Conservation (phyloP, 208 protist genomes). For the Sergeia podlipaevii region DNA sequence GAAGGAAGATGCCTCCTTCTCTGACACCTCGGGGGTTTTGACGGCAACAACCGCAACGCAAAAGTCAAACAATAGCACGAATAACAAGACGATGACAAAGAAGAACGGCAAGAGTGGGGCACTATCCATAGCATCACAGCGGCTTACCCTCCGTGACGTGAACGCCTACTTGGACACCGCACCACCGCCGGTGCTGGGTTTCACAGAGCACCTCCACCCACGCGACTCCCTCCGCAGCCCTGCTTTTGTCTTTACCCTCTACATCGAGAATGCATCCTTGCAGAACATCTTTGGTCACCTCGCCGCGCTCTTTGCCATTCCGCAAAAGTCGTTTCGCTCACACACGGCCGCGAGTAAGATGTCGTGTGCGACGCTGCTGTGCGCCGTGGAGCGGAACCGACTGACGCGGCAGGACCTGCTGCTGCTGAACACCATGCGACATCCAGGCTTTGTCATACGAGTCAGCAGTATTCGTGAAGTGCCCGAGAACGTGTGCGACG, state of each 20-base stretch:
- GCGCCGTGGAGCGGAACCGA: constrained; percentile 47
- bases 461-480: constrained; percentile 62
- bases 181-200: constrained; percentile 58
- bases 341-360: constrained; percentile 76
- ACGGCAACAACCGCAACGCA: constrained; percentile 11
- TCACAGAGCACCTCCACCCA: constrained; percentile 45
- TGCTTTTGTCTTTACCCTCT: constrained; percentile 78
- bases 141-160: constrained; percentile 50
- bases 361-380: constrained; percentile 66
- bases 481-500: background rate
- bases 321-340: constrained; percentile 52
- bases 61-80: constrained; percentile 1
- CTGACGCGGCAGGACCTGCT: constrained; percentile 69
- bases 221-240: constrained; percentile 17
- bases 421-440: constrained; percentile 82
- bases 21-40: background rate
- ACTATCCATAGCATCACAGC: background rate
- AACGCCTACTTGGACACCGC: constrained; percentile 63
- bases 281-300: constrained; percentile 82
- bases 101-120: background rate
- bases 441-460: constrained; percentile 82
- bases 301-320: constrained; percentile 56
- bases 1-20: background rate
- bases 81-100: background rate
- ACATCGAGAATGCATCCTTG: constrained; percentile 74